phyloP scores from a whole-genome alignment of 2,329 filamentous ascomycete genomes.

The Neopestalotiopsis rosae region DNA sequence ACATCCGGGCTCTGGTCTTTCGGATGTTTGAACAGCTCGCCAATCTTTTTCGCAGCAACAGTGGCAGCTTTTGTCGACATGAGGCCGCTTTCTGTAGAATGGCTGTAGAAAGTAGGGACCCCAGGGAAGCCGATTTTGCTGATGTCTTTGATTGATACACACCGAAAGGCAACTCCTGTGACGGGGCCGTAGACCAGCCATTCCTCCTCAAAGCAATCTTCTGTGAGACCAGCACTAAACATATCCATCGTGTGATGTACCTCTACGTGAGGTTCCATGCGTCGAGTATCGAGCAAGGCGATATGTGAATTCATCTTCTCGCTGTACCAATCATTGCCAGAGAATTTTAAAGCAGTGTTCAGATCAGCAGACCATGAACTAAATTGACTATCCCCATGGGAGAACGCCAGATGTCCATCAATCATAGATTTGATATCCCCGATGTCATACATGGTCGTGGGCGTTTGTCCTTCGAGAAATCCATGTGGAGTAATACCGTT shows the following conservation, averaged over 20 bases:
- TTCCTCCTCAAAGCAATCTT: not conserved
- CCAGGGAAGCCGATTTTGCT: not conserved
- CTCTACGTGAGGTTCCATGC: not conserved
- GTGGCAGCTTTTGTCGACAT: not conserved
- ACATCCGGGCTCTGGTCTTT: not conserved
- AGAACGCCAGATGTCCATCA: not conserved
- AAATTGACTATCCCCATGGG: not conserved
- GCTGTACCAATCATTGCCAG: too few relatives aligned
- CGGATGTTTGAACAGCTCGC: not conserved
- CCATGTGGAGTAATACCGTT: conserved; percentile 6
- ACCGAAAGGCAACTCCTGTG: not conserved
- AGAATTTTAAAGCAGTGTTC: not conserved
- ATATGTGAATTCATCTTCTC: not conserved
- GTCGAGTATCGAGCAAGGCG: not conserved
- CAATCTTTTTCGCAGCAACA: not conserved
- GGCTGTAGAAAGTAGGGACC: not conserved
- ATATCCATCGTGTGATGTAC: not conserved
- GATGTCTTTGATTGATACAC: not conserved
- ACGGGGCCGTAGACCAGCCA: not conserved
- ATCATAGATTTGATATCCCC: not conserved
- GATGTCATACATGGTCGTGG: not conserved
- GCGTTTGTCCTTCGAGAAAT: not conserved
- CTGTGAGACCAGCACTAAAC: not conserved
- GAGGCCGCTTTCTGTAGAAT: not conserved
- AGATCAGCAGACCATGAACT: conserved; percentile 9